A percentile compares a stretch with the other conserved stretches of the same genome.
These are phyloP conservation scores for Dictyostelium brefeldianum DNA, from an alignment of 78 protist genomes.

Conservation along the genomic window DNA sequence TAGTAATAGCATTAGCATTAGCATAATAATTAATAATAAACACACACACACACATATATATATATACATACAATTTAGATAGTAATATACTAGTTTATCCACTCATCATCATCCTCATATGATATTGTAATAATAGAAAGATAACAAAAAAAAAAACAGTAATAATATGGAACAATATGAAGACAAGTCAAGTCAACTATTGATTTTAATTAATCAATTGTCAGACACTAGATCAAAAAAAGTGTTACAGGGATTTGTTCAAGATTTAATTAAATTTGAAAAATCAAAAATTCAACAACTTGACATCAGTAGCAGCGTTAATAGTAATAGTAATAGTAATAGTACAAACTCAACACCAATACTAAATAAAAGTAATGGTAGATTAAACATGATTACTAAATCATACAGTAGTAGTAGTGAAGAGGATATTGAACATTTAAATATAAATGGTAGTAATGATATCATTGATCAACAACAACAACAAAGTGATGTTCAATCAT, in stretches of 20 bases:
- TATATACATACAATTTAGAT: too few species aligned
- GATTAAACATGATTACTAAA: too few species aligned
- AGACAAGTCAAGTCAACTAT: slow-evolving; percentile 38
- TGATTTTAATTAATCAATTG: background rate
- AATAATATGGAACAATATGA: slow-evolving; percentile 53
- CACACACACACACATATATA: too few species aligned
- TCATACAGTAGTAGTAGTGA: too few species aligned
- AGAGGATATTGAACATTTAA: too few species aligned
- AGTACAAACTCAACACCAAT: too few species aligned
- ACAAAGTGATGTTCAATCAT: background rate
- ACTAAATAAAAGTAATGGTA: too few species aligned
- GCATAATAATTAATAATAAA: too few species aligned
- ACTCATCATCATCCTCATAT: too few species aligned
- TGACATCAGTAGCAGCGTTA: background rate
- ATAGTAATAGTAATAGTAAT: too few species aligned
- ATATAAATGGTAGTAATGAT: background rate
- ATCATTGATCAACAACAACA: background rate
- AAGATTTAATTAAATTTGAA: slow-evolving; percentile 34
- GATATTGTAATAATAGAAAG: background rate
- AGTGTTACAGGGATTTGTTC: slow-evolving; percentile 13
- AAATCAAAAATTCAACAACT: background rate
- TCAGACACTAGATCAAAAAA: slow-evolving; percentile 59
- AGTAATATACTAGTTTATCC: too few species aligned
- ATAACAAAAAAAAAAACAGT: background rate
- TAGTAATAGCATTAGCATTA: too few species aligned